Conservation (phyloP, 1,284 basidiomycete genomes). For the Malassezia sp. region DNA sequence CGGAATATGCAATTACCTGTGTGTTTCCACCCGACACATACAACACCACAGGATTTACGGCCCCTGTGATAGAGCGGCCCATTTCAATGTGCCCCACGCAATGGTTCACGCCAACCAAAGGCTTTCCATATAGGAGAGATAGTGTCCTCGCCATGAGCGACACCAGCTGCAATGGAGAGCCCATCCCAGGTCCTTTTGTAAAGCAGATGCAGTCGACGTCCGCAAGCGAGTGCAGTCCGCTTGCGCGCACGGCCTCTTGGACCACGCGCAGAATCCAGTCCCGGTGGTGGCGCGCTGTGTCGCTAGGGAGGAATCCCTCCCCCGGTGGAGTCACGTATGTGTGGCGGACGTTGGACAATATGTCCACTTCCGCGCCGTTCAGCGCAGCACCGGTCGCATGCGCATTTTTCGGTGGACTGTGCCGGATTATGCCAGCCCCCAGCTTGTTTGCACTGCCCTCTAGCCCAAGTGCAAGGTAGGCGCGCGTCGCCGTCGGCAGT, state of each 20-base stretch:
- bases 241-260: constrained; percentile 63
- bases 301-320: constrained; percentile 86
- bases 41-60: constrained; percentile 87
- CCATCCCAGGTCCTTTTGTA: constrained; percentile 99
- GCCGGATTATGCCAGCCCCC: constrained; percentile 85
- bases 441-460: constrained; percentile 72
- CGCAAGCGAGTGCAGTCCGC: constrained; percentile 57
- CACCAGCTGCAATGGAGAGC: constrained; percentile 86
- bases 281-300: constrained; percentile 90
- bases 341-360: constrained; percentile 61
- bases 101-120: constrained; percentile 92
- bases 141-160: constrained; percentile 89
- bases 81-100: constrained; percentile 98
- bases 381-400: constrained; percentile 57
- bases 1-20: constrained; percentile 93
- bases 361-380: constrained; percentile 34
- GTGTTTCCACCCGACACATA: constrained; percentile 99
- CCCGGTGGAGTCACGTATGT: constrained; percentile 98
- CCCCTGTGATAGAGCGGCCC: constrained; percentile 87
- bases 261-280: constrained; percentile 81
- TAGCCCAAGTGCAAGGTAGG: constrained; percentile 38
- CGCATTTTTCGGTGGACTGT: constrained; percentile 55
- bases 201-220: constrained; percentile 90
- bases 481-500: constrained; percentile 23
- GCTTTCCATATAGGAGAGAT: constrained; percentile 74